A percentile compares a stretch with the other conserved stretches of the same genome.
Conservation (phyloP, 306 rosid species). For the Rubus parviflorus region DNA sequence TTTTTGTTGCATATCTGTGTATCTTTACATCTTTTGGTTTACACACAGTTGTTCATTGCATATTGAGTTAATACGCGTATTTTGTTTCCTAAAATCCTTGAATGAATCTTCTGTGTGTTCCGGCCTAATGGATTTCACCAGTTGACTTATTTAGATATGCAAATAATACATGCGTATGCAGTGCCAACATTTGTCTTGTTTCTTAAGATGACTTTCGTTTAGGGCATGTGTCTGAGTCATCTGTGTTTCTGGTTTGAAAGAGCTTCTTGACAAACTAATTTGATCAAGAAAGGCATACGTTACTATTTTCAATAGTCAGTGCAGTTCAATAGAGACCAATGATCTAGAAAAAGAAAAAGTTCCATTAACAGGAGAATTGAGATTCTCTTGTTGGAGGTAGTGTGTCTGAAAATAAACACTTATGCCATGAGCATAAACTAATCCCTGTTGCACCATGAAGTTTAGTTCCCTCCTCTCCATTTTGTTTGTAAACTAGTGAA, state of each 20-base stretch:
- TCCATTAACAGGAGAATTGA: background rate
- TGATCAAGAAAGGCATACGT: background rate
- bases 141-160: constrained; percentile 2
- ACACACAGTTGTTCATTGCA: background rate
- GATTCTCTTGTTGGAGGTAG: background rate
- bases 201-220: background rate
- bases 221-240: background rate
- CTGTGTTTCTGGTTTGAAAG: background rate
- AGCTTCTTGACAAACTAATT: background rate
- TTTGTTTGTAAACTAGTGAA: background rate
- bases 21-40: background rate
- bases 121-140: background rate
- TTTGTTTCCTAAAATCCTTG: background rate
- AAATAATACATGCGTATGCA: background rate
- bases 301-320: background rate
- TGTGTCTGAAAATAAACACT: background rate
- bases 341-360: background rate
- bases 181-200: background rate
- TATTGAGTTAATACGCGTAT: background rate
- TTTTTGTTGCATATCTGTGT: background rate
- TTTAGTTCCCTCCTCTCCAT: background rate
- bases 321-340: background rate
- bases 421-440: background rate
- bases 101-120: background rate
- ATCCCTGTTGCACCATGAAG: background rate